Evolutionary conservation across 1,139 yeast genomes (phyloP), one percentile per base, ranked within the genome.

Genomic region (Yamadazyma atmosphaerica): DNA sequence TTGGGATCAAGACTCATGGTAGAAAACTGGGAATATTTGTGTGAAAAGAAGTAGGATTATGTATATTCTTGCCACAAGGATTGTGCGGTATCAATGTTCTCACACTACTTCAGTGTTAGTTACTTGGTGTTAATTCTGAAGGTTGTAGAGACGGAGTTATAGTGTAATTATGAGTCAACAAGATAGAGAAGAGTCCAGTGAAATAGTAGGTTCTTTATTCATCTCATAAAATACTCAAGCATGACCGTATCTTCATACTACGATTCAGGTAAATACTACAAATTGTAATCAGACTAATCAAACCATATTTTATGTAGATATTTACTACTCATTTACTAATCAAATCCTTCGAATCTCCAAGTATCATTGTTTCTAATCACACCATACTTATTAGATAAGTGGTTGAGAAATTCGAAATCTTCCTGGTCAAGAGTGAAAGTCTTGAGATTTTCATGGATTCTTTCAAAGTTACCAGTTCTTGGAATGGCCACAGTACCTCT

Each of bases 401-500:
- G 54, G 51, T 69, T 68, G 37, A 85, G 64, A 22, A 56, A 55
- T 21, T 63, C 64, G 36, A 83, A 67, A 50, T 86, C 89, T 28
- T 71, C 83, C 4, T 68, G 65, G 4, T 70, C 52, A 39, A 86
- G 63, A 4, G 65, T 64, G 36, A 83, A 63, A 17, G 72, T 63
- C 51, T 74, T 57, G 44, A 78, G 60, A 64, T 87, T 87, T 37
- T 72, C 61, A 32, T 55, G 70, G 44, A 86, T 74, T 65, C 95
- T 77, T 8, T 62, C 58, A 16, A 75, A 72, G 22, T 74, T 79
- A 32, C 74, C 72, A 26, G 90, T 80, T 64, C 86, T 86, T 44
- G 95, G 94, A 49, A 86, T 67, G 11, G 81, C 85, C 27, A 80
- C 77, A 33, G 79, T 70, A 22, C 83, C 86, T 60, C 87, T 77